Evolutionary conservation across 2,329 filamentous ascomycete species (phyloP).

Genomic region (Diaporthe vaccinii): DNA sequence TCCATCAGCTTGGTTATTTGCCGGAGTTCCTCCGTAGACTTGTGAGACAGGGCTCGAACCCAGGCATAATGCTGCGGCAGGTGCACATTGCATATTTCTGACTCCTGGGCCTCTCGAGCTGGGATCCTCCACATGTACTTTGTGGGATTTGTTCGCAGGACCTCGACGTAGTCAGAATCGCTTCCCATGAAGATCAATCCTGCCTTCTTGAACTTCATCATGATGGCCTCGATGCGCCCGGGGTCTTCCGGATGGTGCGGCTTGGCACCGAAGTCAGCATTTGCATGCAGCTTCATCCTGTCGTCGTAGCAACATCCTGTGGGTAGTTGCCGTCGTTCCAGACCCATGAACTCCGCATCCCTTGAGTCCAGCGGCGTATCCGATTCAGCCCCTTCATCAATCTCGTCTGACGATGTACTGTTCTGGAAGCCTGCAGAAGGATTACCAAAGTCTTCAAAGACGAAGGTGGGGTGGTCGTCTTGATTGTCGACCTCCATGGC

Average conservation of each 20-base stretch:
- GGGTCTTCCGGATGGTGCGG: conserved; percentile 96
- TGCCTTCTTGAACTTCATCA: conserved; percentile 85
- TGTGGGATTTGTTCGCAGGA: conserved; percentile 67
- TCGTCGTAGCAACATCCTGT: conserved; percentile 92
- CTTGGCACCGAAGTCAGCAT: conserved; percentile 79
- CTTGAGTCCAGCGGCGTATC: conserved; percentile 47
- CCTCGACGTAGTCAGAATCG: conserved; percentile 65
- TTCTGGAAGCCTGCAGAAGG: conserved; percentile 38
- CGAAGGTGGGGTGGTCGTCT: conserved; percentile 55
- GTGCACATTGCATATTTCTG: conserved; percentile 87
- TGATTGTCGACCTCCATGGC: conserved; percentile 60
- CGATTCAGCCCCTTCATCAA: conserved; percentile 51
- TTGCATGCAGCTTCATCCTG: conserved; percentile 95
- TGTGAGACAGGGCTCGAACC: conserved; percentile 71
- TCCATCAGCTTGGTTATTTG: conserved; percentile 73
- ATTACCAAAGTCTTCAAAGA: conserved; percentile 53
- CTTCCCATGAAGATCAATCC: conserved; percentile 79
- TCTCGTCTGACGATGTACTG: conserved; percentile 47
- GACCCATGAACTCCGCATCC: conserved; percentile 42
- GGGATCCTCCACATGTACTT: conserved; percentile 82
- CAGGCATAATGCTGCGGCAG: conserved; percentile 82
- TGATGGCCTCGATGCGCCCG: conserved; percentile 91
- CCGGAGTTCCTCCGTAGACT: conserved; percentile 75
- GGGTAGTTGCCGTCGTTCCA: conserved; percentile 66
- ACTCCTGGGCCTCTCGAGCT: conserved; percentile 80